Evolutionary conservation across 2,329 filamentous ascomycete species (phyloP).

Genomic region (Chrysoporthe austroafricana): DNA sequence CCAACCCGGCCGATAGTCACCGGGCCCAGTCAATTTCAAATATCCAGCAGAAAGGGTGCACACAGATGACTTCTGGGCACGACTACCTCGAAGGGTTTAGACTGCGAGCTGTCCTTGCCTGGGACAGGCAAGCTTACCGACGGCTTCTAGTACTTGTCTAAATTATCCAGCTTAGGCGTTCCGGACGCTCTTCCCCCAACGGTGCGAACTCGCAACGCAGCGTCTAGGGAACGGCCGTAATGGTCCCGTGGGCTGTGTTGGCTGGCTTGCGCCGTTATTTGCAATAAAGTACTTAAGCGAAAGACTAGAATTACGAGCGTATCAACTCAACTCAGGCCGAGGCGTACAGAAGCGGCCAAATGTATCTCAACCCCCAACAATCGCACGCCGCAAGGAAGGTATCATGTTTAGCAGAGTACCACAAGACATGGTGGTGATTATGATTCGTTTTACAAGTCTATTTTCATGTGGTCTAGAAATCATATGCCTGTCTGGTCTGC

Average conservation of each 20-base stretch:
- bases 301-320: too few relatives aligned
- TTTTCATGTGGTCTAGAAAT: slow-evolving; percentile 17
- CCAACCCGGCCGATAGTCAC: background rate
- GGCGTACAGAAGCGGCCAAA: background rate
- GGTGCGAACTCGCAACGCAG: background rate
- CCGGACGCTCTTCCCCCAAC: background rate
- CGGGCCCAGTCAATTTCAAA: background rate
- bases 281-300: too few relatives aligned
- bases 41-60: background rate
- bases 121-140: background rate
- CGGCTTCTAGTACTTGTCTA: too few relatives aligned
- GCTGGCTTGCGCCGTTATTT: too few relatives aligned
- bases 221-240: background rate
- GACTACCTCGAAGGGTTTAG: background rate
- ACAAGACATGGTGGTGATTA: background rate
- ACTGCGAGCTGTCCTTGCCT: background rate
- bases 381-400: background rate
- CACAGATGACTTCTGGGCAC: too few relatives aligned
- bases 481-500: slow-evolving; percentile 16
- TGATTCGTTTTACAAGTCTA: slow-evolving; percentile 7
- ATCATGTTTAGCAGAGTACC: background rate
- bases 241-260: too few relatives aligned
- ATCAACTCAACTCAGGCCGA: background rate
- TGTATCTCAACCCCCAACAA: background rate
- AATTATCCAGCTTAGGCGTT: background rate